These are phyloP conservation scores for Penicillium desertorum DNA, from an alignment of 495 filamentous ascomycete genomes.

Conservation along the genomic window DNA sequence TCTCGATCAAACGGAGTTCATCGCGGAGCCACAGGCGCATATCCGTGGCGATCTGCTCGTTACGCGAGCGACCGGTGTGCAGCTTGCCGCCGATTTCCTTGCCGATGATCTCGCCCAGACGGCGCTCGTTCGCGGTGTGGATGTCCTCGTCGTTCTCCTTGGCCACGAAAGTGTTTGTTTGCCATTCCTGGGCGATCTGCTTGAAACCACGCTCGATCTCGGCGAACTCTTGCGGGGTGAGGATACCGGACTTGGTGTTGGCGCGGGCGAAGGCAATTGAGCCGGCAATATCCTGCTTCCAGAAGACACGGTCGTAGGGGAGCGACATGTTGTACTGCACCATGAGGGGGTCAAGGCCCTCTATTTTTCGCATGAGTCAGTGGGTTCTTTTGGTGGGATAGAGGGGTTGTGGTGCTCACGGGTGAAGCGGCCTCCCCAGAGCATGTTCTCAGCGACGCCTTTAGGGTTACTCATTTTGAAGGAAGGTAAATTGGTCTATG, in stretches of 20 bases:
- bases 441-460: constrained; percentile 57
- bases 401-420: constrained; percentile 45
- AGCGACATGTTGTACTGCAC: constrained; percentile 85
- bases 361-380: constrained; percentile 40
- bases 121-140: constrained; percentile 91
- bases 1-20: constrained; percentile 69
- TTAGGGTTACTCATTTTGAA: constrained; percentile 45
- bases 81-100: constrained; percentile 85
- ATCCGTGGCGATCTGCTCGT: constrained; percentile 92
- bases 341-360: constrained; percentile 87
- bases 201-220: constrained; percentile 73
- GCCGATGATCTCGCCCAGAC: constrained; percentile 86
- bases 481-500: constrained; percentile 7
- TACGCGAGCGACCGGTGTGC: constrained; percentile 87
- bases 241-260: constrained; percentile 72
- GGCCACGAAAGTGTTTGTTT: constrained; percentile 42
- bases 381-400: constrained; percentile 14
- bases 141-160: constrained; percentile 62
- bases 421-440: constrained; percentile 84
- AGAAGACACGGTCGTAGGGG: constrained; percentile 78
- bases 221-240: constrained; percentile 71
- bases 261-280: constrained; percentile 86
- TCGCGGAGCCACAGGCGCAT: constrained; percentile 91
- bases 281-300: constrained; percentile 76
- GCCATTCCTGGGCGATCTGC: constrained; percentile 76